phyloP scores from a whole-genome alignment of 176 grass and related monocot genomes.

The Rhipidocladum racemiflorum region DNA sequence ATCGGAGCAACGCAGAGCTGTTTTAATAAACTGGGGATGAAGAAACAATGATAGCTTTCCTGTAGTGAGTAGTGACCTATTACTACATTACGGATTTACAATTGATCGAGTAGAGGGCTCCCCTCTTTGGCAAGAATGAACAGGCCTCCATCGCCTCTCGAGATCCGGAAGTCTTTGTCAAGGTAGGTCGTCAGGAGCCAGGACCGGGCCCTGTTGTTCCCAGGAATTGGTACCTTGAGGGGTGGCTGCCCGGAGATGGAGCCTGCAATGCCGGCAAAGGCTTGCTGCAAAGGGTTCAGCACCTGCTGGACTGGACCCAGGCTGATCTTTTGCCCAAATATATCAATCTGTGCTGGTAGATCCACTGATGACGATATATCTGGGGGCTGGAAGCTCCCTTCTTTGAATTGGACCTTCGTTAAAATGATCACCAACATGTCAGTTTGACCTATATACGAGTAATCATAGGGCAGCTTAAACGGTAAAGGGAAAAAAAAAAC shows the following conservation, averaged over 20 bases:
- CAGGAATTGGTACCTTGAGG: conserved; percentile 60
- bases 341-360: conserved; percentile 65
- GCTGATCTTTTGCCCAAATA: conserved; percentile 85
- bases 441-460: not conserved
- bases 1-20: not conserved
- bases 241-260: conserved; percentile 79
- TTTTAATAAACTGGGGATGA: not conserved
- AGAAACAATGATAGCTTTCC: not conserved
- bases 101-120: conserved; percentile 65
- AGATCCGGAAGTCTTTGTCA: conserved; percentile 85
- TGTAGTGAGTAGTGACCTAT: not conserved
- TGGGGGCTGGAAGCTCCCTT: conserved; percentile 75
- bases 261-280: conserved; percentile 59
- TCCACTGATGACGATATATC: conserved; percentile 60
- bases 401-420: conserved; percentile 83
- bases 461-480: not conserved
- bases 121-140: conserved; percentile 91
- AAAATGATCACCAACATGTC: not conserved
- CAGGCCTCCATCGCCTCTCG: conserved; percentile 80
- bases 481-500: too few relatives aligned
- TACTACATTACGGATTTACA: conserved; percentile 32
- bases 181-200: conserved; percentile 97
- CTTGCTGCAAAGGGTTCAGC: conserved; percentile 62
- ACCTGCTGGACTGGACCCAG: conserved; percentile 60
- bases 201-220: conserved; percentile 53